Evolutionary conservation across 805 yeast species (phyloP), one percentile per base, ranked within the genome.

Genomic region (Yamadazyma takamatsuzukensis): DNA sequence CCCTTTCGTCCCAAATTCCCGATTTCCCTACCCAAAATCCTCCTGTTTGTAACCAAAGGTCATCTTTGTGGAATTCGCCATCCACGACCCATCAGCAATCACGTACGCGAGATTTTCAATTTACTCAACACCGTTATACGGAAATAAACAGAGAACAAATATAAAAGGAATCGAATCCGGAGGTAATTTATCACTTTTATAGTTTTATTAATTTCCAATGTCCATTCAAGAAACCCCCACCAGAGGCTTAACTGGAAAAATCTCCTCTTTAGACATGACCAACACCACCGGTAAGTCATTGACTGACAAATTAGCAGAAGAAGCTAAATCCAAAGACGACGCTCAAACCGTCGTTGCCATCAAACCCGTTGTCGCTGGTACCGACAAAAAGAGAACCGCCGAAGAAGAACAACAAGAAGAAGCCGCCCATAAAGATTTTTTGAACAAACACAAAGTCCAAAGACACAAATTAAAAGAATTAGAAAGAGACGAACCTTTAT

Each of bases 401-500:
- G 19, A 25, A 18, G 15, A 21, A 12, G 23, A 26, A 11, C 34
- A 45, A 12, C 43, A 49, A 27, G 32, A 30, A 29, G 45, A 44
- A 33, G 47, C 40, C 14, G 50, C 45, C 18, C 93, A 83, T 59
- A 48, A 64, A 39, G 58, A 64, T 29, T 83, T 83, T 61, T 67
- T 83, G 52, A 57, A 59, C 22, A 61, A 68, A 41, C 90, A 83
- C 63, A 72, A 67, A 47, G 77, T 72, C 18, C 88, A 83, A 59
- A 80, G 94, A 67, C 84, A 78, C 51, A 41, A 72, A 43, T 68
- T 90, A 54, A 80, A 80, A 68, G 85, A 68, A 41, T 49, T 76
- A 51, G 96, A 90, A 70, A 76, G 76, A 61, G 83, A 84, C 36
- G 98, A 90, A 73, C 97, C 97, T 1, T 64, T 90, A 52, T 74